phyloP scores from a whole-genome alignment of 208 protist species.

The Leishmania lainsoni region DNA sequence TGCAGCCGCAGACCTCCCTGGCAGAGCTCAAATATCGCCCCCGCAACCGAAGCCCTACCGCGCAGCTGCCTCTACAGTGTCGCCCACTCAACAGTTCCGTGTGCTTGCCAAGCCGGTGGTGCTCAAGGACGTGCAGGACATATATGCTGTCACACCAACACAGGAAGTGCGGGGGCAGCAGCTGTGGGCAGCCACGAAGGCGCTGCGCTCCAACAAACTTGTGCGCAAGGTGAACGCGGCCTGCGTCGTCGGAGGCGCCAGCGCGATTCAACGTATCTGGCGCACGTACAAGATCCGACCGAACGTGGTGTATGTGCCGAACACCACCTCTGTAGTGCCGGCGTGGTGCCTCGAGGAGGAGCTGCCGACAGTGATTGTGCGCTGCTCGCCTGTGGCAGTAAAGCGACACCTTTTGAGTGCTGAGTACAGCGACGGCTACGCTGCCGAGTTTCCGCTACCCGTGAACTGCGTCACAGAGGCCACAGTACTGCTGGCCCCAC shows the following conservation, averaged over 20 bases:
- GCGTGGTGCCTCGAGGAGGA: slow-evolving; percentile 66
- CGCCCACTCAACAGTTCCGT: background rate
- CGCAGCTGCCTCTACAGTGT: background rate
- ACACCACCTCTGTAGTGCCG: slow-evolving; percentile 49
- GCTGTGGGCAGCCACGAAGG: slow-evolving; percentile 64
- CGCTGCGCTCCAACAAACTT: slow-evolving; percentile 54
- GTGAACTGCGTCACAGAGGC: slow-evolving; percentile 14
- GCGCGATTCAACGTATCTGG: slow-evolving; percentile 74
- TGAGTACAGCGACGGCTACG: slow-evolving; percentile 77
- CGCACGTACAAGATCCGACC: slow-evolving; percentile 67
- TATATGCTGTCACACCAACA: slow-evolving; percentile 21
- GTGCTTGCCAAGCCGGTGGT: slow-evolving; percentile 31
- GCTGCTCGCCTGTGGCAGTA: slow-evolving; percentile 68
- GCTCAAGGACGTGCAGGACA: slow-evolving; percentile 51
- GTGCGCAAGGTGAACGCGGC: slow-evolving; percentile 49
- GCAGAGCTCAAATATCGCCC: background rate
- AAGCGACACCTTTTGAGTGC: slow-evolving; percentile 76
- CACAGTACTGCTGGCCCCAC: slow-evolving; percentile 3
- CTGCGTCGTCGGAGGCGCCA: slow-evolving; percentile 80
- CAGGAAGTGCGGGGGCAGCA: slow-evolving; percentile 45
- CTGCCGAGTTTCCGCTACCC: slow-evolving; percentile 75
- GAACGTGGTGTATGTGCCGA: slow-evolving; percentile 81
- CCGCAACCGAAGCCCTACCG: background rate
- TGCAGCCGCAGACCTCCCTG: background rate
- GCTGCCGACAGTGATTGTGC: slow-evolving; percentile 72